Evolutionary conservation across 495 filamentous ascomycete species (phyloP).

Genomic region (Staphylotrichum longicolle): DNA sequence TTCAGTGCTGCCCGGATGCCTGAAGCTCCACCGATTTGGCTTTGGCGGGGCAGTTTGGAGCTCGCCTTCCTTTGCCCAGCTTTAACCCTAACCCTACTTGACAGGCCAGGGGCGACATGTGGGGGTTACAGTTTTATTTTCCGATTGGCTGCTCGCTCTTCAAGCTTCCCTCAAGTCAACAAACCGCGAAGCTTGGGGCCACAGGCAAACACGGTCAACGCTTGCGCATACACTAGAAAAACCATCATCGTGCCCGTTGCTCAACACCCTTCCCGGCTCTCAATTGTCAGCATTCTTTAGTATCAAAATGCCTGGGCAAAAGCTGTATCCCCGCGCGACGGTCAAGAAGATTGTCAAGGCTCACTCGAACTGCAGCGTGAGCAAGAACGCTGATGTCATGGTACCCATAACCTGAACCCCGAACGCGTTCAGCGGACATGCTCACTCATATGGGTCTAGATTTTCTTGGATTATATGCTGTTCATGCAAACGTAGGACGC

Average conservation of each 20-base stretch:
- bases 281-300: neutral
- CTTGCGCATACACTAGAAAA: no score
- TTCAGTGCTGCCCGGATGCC: neutral
- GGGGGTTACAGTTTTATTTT: neutral
- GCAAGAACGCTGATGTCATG: slow-evolving; percentile 84
- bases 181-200: neutral
- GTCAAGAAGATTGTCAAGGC: slow-evolving; percentile 88
- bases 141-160: neutral
- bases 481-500: slow-evolving; percentile 78
- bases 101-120: neutral
- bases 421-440: slow-evolving; percentile 13
- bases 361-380: slow-evolving; percentile 72
- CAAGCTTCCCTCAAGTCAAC: slow-evolving; percentile 13
- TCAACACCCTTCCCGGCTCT: neutral
- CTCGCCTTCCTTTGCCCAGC: neutral
- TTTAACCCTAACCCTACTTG: slow-evolving; percentile 2
- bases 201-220: neutral
- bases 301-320: slow-evolving; percentile 55
- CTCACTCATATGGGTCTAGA: slow-evolving; percentile 46
- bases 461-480: slow-evolving; percentile 84
- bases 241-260: no score
- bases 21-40: slow-evolving; percentile 7
- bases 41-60: slow-evolving; percentile 1
- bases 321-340: slow-evolving; percentile 79
- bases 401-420: slow-evolving; percentile 43